Conservation (phyloP, 345 rosid species). For the Gossypium raimondii region DNA sequence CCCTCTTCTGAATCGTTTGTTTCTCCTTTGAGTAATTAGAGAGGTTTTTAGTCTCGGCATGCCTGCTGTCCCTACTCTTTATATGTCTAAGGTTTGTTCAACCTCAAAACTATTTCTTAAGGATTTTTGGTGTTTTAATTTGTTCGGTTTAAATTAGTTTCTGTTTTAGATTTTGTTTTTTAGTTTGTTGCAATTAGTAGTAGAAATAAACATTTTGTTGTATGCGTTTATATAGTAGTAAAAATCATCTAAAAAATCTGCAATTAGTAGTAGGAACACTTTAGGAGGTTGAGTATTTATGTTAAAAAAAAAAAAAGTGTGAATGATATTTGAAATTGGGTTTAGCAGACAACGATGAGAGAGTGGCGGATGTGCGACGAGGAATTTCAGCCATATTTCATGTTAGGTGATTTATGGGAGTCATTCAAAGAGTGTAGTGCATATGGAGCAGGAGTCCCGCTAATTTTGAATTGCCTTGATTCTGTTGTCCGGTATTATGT, state of each 20-base stretch:
- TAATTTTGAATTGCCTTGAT: slow-evolving; percentile 45
- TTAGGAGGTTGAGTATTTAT: not conserved
- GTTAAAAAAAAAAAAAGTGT: not conserved
- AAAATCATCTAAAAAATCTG: not conserved
- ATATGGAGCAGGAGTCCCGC: slow-evolving; percentile 75
- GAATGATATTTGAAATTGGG: not conserved
- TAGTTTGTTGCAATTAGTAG: not conserved
- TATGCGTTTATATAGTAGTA: not conserved
- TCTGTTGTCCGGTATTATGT: slow-evolving; percentile 68
- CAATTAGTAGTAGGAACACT: not conserved
- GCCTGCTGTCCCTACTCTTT: slow-evolving; percentile 48
- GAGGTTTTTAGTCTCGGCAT: slow-evolving; percentile 47
- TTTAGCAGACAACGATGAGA: slow-evolving; percentile 33
- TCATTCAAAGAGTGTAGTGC: slow-evolving; percentile 81
- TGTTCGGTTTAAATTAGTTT: not conserved
- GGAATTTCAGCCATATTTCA: slow-evolving; percentile 44
- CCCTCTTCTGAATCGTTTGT: slow-evolving; percentile 24
- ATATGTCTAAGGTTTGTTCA: slow-evolving; percentile 46
- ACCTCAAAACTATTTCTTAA: not conserved
- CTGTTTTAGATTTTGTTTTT: not conserved
- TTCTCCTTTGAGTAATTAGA: slow-evolving; percentile 40
- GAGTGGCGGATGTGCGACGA: slow-evolving; percentile 33
- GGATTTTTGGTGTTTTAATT: not conserved
- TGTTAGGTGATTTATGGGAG: slow-evolving; percentile 80
- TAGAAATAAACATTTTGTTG: not conserved